phyloP scores from a whole-genome alignment of 345 rosid genomes.

The Combretum micranthum region DNA sequence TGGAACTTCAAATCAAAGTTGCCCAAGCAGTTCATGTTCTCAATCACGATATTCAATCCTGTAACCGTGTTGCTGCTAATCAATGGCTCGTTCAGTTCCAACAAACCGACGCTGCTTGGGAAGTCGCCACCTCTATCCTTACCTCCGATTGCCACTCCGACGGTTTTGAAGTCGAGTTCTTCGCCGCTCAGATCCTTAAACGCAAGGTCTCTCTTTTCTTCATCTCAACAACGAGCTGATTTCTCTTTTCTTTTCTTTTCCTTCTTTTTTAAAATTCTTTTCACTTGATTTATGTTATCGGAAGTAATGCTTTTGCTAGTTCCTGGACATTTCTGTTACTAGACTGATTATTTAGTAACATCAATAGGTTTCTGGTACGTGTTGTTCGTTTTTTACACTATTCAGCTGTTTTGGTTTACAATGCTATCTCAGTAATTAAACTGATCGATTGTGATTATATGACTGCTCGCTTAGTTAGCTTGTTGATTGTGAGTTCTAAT shows the following conservation, averaged over 20 bases:
- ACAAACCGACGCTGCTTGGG: conserved; percentile 88
- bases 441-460: no score
- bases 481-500: no score
- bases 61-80: conserved; percentile 91
- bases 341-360: neutral
- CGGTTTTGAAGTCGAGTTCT: conserved; percentile 74
- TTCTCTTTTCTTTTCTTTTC: no score
- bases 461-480: no score
- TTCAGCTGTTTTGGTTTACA: no score
- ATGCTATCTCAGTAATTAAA: no score
- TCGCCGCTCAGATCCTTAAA: conserved; percentile 93
- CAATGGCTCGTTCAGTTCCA: conserved; percentile 97
- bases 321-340: neutral
- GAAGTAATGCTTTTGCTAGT: neutral
- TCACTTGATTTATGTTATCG: neutral
- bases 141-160: conserved; percentile 51
- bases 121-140: conserved; percentile 83
- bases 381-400: no score
- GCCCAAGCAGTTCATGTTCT: conserved; percentile 87
- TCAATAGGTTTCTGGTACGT: no score
- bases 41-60: conserved; percentile 83
- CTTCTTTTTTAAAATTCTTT: neutral
- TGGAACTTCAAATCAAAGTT: conserved; percentile 82
- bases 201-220: conserved; percentile 53
- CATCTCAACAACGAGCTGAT: no score